Evolutionary conservation across 2,329 filamentous ascomycete species (phyloP).

Genomic region (Nannizzia gypsea): DNA sequence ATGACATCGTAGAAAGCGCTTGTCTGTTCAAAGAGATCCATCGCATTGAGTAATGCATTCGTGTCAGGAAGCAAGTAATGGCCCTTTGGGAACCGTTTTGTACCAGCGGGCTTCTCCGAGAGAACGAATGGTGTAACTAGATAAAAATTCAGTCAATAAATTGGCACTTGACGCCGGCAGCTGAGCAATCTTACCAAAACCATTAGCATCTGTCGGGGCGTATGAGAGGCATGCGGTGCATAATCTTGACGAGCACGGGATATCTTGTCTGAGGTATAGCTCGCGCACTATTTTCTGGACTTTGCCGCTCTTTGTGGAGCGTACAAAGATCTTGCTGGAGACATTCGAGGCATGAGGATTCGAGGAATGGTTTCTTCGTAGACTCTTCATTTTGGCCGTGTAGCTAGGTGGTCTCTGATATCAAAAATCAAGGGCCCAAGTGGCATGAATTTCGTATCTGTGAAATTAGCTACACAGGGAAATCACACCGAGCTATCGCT

Average conservation of each 20-base stretch:
- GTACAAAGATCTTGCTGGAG: constrained; percentile 89
- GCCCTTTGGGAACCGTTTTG: constrained; percentile 67
- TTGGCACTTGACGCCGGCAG: background rate
- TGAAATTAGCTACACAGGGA: background rate
- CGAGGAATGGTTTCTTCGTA: constrained; percentile 45
- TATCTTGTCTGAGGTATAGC: constrained; percentile 89
- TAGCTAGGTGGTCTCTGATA: background rate
- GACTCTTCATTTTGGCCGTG: constrained; percentile 44
- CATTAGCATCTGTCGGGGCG: constrained; percentile 67
- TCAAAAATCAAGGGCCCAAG: background rate
- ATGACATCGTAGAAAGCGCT: constrained; percentile 94
- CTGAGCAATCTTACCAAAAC: constrained; percentile 48
- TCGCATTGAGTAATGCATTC: constrained; percentile 85
- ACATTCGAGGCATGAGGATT: constrained; percentile 57
- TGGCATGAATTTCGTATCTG: background rate
- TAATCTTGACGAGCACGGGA: constrained; percentile 87
- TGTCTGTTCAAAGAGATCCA: constrained; percentile 92
- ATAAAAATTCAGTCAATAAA: background rate
- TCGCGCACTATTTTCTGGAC: constrained; percentile 98
- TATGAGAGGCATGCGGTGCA: constrained; percentile 63
- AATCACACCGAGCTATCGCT: background rate
- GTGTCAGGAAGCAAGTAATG: constrained; percentile 95
- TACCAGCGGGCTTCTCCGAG: constrained; percentile 76
- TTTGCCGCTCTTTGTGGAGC: constrained; percentile 89
- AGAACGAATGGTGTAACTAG: constrained; percentile 72